Evolutionary conservation across 805 yeast species (phyloP).

Genomic region (Scheffersomyces stipitis): DNA sequence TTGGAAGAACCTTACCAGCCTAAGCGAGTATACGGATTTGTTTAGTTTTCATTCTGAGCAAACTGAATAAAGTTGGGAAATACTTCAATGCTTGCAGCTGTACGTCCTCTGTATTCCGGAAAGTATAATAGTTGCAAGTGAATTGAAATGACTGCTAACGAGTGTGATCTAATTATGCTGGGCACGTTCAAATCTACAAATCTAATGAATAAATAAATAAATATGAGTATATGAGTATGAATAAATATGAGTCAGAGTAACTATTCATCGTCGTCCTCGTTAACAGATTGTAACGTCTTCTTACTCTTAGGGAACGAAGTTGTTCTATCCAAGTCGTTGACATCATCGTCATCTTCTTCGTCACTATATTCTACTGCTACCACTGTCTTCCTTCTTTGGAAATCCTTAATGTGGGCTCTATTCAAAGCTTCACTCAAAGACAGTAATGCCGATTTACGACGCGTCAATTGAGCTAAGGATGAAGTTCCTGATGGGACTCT

Average conservation of each 20-base stretch:
- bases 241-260: too few relatives aligned
- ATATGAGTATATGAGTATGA: too few relatives aligned
- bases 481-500: slow-evolving; percentile 4
- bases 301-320: neutral
- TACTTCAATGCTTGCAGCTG: too few relatives aligned
- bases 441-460: slow-evolving; percentile 37
- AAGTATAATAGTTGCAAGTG: too few relatives aligned
- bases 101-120: too few relatives aligned
- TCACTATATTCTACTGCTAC: slow-evolving; percentile 27
- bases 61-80: neutral
- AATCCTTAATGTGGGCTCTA: slow-evolving; percentile 81
- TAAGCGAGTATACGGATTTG: slow-evolving; percentile 4
- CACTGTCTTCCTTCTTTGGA: slow-evolving; percentile 60
- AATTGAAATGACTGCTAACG: too few relatives aligned
- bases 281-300: neutral
- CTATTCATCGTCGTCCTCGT: neutral
- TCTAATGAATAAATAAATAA: too few relatives aligned
- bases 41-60: neutral
- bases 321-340: neutral
- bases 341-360: slow-evolving; percentile 39
- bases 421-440: slow-evolving; percentile 57
- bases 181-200: too few relatives aligned
- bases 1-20: slow-evolving; percentile 39
- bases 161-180: too few relatives aligned
- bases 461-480: slow-evolving; percentile 4